Base-by-base conservation (phyloP, 1,284 basidiomycete species). In the Puccinia novopanici region DNA sequence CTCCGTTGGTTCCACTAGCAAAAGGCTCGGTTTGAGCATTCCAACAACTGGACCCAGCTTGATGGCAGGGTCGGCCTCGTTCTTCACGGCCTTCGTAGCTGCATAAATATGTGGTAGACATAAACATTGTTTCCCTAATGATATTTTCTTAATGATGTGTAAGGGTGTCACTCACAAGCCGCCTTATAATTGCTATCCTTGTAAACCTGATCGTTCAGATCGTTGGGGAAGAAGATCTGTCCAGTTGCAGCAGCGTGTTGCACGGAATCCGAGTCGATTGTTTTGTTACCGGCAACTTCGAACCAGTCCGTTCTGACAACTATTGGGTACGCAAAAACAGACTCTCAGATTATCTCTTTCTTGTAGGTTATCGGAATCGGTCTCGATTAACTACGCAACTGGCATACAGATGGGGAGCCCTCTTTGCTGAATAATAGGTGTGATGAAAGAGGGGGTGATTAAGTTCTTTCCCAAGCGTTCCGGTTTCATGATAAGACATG, bases 261-360 rank as follows among this genome's bases (percentile, higher is more conserved):
- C 55, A 48, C 54, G 13, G 74, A 61, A 24, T 76, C 74, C 30
- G 74, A 76, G 59, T 76, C 74, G 40, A 76, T 50, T 22, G 74
- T 76, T 63, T 65, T 61, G 27, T 76, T 65, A 45, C 34, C 27
- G 67, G 45, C 45, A 19, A 63, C n/a, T 61, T 76, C 74, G 42
- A 45, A 76, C 74, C 74, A 76, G 52, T 76, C 74, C 4, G 74
- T 76, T 48, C 74, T 40, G 48, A 76, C 52, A 40, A 76, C 74
- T 76, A 34, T 30, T 30, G 34, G 8, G 24, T 27, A 27, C 9
- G 59, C 5, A 57, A 19, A 57, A 9, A 10, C 22, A 34, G 30
- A 22, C 8, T 54, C 15, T n/a, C 9, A 40, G 24, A 52, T 55
- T 34, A 22, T 52, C 34, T 37, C 30, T 24, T 48, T 42, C 3